Evolutionary conservation across 805 yeast genomes (phyloP).

Genomic region (Starmerella apicola): DNA sequence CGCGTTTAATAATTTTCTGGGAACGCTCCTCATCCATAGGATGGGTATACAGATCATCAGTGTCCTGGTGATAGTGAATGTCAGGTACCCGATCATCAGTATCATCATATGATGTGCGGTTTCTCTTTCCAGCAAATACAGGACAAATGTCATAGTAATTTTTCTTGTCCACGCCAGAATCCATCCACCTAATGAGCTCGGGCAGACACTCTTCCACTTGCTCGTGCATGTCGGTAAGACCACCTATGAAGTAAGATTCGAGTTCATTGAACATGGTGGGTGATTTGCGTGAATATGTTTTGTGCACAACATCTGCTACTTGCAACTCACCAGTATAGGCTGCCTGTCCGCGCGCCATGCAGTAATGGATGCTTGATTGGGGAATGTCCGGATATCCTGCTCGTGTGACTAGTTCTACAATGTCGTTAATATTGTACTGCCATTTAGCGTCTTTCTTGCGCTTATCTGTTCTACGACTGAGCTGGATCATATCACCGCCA

Average conservation of each 20-base stretch:
- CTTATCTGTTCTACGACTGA: constrained; percentile 30
- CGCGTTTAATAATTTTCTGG: not conserved
- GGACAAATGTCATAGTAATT: constrained; percentile 28
- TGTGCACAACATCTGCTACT: constrained; percentile 25
- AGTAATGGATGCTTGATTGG: constrained; percentile 24
- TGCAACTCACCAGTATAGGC: constrained; percentile 39
- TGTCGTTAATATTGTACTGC: constrained; percentile 33
- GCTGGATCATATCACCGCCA: constrained; percentile 48
- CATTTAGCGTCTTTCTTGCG: constrained; percentile 21
- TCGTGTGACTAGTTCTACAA: constrained; percentile 35
- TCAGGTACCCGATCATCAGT: not conserved
- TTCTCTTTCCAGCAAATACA: constrained; percentile 18
- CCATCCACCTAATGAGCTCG: constrained; percentile 34
- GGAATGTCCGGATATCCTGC: constrained; percentile 15
- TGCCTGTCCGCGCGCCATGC: constrained; percentile 44
- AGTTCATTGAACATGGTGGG: constrained; percentile 35
- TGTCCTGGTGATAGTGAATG: not conserved
- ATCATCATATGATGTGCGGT: not conserved
- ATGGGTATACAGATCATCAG: not conserved
- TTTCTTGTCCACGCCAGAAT: constrained; percentile 16
- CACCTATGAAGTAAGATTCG: constrained; percentile 42
- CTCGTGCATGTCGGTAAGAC: constrained; percentile 36
- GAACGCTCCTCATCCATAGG: not conserved
- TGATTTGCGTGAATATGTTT: constrained; percentile 30
- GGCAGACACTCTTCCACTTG: constrained; percentile 32